Evolutionary conservation across 83 land plant genomes (phyloP), one percentile per base, ranked within the genome.

Genomic region (Picea engelmannii): DNA sequence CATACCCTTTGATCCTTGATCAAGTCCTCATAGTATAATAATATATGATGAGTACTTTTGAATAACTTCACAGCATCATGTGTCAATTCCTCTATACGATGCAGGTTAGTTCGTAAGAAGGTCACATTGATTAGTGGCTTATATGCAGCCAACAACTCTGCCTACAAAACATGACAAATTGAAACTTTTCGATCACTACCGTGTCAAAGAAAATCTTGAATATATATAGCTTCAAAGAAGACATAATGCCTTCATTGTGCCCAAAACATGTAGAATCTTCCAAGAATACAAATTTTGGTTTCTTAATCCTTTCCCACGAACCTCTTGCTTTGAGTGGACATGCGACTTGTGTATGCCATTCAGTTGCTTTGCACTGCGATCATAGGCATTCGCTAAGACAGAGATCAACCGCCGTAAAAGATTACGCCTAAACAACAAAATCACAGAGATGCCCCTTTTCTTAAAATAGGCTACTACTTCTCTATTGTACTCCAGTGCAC

Each of bases 281-380:
- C 24, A 27, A 42, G 24, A 69, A 31, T 10, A 79, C 47, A 52
- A 58, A 59, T 52, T 20, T 58, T 38, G 24, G 60, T 70, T 47
- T 64, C 27, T 20, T 31, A 27, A 63, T 21, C 25, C 24, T 27
- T 73, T 71, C 7, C 17, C 52, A 62, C 62, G 17, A 82, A 92
- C 95, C 95, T 90, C 95, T 38, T 47, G 24, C 47, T 81, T 49
- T 24, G 95, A 92, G 79, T 90, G 95, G 62, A 90, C 93, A 81
- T 92, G 95, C 47, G 95, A 88, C 42, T 87, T 90, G 84, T 92
- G 95, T 8, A 89, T 92, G 27, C 95, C 95, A 78, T 88, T 90
- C 27, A 90, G 78, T 47, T 79, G 87, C 85, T 85, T 90, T 5
- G 86, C 86, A 55, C 74, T 55, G 62, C 77, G 84, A 78, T 90